phyloP scores from a whole-genome alignment of 2,329 filamentous ascomycete species.

The Paecilomyces niveus region DNA sequence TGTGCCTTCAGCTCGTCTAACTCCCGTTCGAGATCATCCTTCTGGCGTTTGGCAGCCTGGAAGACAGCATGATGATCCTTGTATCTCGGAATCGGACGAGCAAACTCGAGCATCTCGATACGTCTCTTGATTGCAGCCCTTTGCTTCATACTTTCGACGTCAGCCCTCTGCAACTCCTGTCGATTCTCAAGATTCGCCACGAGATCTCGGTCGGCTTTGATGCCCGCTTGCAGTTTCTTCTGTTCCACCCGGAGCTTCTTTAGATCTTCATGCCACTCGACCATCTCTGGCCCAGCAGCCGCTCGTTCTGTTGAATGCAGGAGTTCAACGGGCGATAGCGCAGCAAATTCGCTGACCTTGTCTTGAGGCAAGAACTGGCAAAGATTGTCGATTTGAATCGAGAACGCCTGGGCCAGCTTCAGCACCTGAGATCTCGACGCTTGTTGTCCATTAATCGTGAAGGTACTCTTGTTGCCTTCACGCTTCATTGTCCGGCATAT shows the following conservation, averaged over 20 bases:
- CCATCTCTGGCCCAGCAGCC: slow-evolving; percentile 74
- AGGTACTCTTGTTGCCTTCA: slow-evolving; percentile 76
- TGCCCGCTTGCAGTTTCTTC: slow-evolving; percentile 54
- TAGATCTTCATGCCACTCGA: slow-evolving; percentile 67
- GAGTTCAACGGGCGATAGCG: slow-evolving; percentile 71
- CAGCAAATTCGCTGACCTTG: slow-evolving; percentile 88
- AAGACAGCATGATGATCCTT: slow-evolving; percentile 45
- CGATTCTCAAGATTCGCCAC: slow-evolving; percentile 63
- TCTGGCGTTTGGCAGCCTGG: slow-evolving; percentile 48
- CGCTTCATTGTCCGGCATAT: slow-evolving; percentile 70
- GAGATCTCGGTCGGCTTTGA: slow-evolving; percentile 53
- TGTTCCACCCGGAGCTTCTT: slow-evolving; percentile 64
- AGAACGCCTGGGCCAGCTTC: slow-evolving; percentile 60
- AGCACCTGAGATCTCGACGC: slow-evolving; percentile 58
- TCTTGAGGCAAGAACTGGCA: slow-evolving; percentile 97
- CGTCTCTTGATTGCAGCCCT: slow-evolving; percentile 60
- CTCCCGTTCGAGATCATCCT: slow-evolving; percentile 49
- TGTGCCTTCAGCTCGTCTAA: slow-evolving; percentile 54
- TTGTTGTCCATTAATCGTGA: slow-evolving; percentile 63
- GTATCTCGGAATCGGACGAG: slow-evolving; percentile 61
- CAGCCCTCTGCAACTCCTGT: slow-evolving; percentile 66
- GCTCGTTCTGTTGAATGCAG: slow-evolving; percentile 82
- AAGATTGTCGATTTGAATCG: slow-evolving; percentile 94
- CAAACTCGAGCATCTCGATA: slow-evolving; percentile 58
- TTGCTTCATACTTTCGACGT: slow-evolving; percentile 77